Conservation (phyloP, 805 yeast genomes). For the Saccharomycopsis amapae region DNA sequence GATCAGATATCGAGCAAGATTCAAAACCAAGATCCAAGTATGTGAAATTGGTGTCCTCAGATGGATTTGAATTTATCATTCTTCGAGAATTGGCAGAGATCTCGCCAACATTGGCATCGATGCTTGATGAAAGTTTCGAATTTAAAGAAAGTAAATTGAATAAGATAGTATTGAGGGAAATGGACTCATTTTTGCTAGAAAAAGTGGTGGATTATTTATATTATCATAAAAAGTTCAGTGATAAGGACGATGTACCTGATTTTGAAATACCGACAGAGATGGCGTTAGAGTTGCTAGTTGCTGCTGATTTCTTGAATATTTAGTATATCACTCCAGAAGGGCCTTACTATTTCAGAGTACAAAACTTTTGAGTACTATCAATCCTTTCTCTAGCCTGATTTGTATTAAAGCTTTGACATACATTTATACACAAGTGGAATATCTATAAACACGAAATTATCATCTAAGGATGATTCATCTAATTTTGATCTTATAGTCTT, state of each 20-base stretch:
- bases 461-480: neutral
- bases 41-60: constrained; percentile 20
- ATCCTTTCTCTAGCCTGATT: too few relatives aligned
- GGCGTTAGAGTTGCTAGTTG: constrained; percentile 85
- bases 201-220: constrained; percentile 81
- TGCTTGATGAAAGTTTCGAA: constrained; percentile 20
- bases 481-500: constrained; percentile 7
- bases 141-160: constrained; percentile 20
- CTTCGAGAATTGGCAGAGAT: constrained; percentile 18
- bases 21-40: constrained; percentile 17
- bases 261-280: constrained; percentile 90
- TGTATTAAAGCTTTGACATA: too few relatives aligned
- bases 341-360: too few relatives aligned
- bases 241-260: constrained; percentile 59
- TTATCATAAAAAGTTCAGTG: constrained; percentile 60
- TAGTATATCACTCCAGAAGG: constrained; percentile 21
- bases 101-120: constrained; percentile 21
- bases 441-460: too few relatives aligned
- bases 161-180: constrained; percentile 30
- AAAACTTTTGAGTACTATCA: too few relatives aligned
- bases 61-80: constrained; percentile 20
- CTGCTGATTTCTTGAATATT: constrained; percentile 83
- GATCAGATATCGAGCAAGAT: too few relatives aligned
- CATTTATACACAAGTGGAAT: too few relatives aligned
- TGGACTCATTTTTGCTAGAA: constrained; percentile 64